Evolutionary conservation across 2,329 filamentous ascomycete genomes (phyloP), one percentile per base, ranked within the genome.

Genomic region (Knufia petricola): DNA sequence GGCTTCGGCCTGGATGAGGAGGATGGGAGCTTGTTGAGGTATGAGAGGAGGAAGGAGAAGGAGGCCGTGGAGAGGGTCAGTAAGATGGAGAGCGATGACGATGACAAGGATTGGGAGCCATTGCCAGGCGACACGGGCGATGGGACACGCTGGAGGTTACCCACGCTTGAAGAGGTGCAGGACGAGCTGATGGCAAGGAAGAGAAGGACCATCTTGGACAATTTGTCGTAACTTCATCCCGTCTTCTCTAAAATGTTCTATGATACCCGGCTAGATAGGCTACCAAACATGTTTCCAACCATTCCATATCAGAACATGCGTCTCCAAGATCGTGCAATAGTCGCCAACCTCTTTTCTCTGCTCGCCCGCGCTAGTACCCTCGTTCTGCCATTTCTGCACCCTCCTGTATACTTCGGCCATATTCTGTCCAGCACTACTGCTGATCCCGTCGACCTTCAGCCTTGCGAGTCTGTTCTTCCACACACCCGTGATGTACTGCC

Each of bases 1-100:
- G 92, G 92, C 34, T 98, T 94, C 66, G 89, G 88, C 52, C 76
- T 89, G 6, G 87, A 89, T 58, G 89, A 96, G 66, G 92, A 96
- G 66, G 87, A 95, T 64, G 86, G 84, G 0, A 79, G 76, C 39
- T 64, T 96, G 61, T 64, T 95, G 54, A 78, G 73, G 45, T 95
- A 94, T 64, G 92, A 98, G 72, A 76, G 72, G 39, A 73, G 79
- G 61, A 92, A 88, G 69, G 92, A 96, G 73, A 77, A 80, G 56
- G 85, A 94, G 64, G 87, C 88, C 0, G 74, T 79, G 52, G 82
- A 87, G 59, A 74, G 79, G 52, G 69, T 95, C 59, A 65, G 79
- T 51, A 69, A 69, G 49, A 69, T 72, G 51, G 72, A 75, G 15
- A 74, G 69, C 30, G 77, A 74, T 19, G 73, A 78, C 50, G 68